Evolutionary conservation across 768 basidiomycete genomes (phyloP), one percentile per base, ranked within the genome.

Genomic region (Psilocybe azurescens): DNA sequence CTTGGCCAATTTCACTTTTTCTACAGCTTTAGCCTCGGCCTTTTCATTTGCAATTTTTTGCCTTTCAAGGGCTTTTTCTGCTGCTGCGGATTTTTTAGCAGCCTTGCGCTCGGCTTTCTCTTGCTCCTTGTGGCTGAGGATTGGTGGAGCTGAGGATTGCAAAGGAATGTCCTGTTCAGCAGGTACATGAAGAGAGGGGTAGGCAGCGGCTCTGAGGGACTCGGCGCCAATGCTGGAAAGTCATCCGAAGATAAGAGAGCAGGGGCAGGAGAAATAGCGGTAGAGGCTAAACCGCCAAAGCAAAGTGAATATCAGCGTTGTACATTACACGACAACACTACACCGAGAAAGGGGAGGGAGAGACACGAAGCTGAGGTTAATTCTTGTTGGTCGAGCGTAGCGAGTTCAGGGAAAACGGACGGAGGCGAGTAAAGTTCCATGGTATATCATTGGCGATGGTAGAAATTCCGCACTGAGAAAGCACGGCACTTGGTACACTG

Each of bases 401-500:
- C 62, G 70, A 67, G 64, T 70, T 68, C 68, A 70, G 70, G 62
- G 24, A 49, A 49, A 52, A 61, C 44, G 57, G 62, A 59, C 24
- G 61, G 53, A 24, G 62, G 62, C 59, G 61, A 73, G 69, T 72
- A 72, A 73, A 66, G 74, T 69, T 74, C 72, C 75, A 75, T 66
- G 77, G 76, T 77, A 71, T 66, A 80, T 91, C 81, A 91, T 80
- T 83, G 84, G 74, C 84, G 88, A 84, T 87, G 81, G 78, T 85
- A 86, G 79, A 86, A 79, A 85, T 88, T 89, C 88, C 89, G 89
- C 87, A 90, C 90, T 92, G 89, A 81, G 79, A 90, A 91, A 89
- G 90, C 81, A 90, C 87, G 89, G 89, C 77, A 79, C 89, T 92
- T 83, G 91, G 90, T 91, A 93, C 88, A 84, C 84, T 86, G 88